Evolutionary conservation across 441 rosid genomes (phyloP), one percentile per base, ranked within the genome.

Genomic region (Melastoma candidum): DNA sequence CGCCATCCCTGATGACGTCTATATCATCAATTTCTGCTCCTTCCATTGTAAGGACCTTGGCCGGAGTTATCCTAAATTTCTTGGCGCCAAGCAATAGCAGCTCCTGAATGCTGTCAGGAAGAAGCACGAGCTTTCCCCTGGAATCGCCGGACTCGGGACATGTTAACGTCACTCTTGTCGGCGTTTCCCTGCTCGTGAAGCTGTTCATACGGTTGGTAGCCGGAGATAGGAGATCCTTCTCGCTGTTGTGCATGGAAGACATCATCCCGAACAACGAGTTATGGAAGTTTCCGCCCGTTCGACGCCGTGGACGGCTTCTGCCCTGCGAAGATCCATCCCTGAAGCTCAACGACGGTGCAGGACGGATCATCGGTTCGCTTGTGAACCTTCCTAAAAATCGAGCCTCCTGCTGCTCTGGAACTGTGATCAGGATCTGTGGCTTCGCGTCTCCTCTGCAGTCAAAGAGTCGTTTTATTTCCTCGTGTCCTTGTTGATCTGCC

Each of bases 231-330:
- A 58, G 11, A 11, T 64, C 78, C 56, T 59, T 76, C 47, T 78
- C 71, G 24, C 63, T 65, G 3, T 11, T 76, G 26, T 80, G 84
- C 2, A 77, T 83, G 57, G 78, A 59, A 2, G 82, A 68, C 69
- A 84, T 78, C 24, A 82, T 66, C 55, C 96, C 96, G 45, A 83
- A 83, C 44, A 86, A 73, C 0, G 87, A 84, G 58, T 84, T 84
- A 51, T 80, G 71, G 58, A 82, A 80, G 54, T 74, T 77, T 46
- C 71, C 78, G 7, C 41, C 41, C 5, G 65, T 70, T 60, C 68
- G 78, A 25, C 90, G 60, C 59, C 90, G 77, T 25, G 75, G 74
- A 13, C 78, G 76, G 48, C 65, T 49, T 50, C 53, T 67, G 62
- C 68, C 59, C 65, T 64, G 41, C 41, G 41, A 73, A 7, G 87